Evolutionary conservation across 192 early-diverging fungal species (phyloP).

Genomic region (Glomus cerebriforme): DNA sequence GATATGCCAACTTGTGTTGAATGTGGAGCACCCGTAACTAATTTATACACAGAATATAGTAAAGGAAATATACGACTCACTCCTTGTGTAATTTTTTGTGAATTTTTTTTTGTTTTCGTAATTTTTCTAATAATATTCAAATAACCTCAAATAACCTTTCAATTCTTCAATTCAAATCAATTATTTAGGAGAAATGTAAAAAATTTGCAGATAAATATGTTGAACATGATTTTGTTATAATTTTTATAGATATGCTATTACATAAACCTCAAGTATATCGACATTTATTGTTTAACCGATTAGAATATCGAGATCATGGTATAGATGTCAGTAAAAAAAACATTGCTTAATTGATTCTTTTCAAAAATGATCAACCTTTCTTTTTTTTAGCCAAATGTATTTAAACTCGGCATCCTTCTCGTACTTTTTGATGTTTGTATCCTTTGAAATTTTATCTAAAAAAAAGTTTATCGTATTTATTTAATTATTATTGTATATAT

Average conservation of each 20-base stretch:
- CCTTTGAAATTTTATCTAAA: neutral
- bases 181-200: slow-evolving; percentile 62
- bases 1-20: slow-evolving; percentile 75
- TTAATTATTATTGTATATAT: neutral
- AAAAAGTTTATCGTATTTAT: neutral
- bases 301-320: slow-evolving; percentile 54
- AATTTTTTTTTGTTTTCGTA: neutral
- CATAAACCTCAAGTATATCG: slow-evolving; percentile 85
- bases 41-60: slow-evolving; percentile 81
- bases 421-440: slow-evolving; percentile 87
- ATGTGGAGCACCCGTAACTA: slow-evolving; percentile 67
- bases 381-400: slow-evolving; percentile 58
- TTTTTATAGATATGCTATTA: slow-evolving; percentile 91
- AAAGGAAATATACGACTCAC: slow-evolving; percentile 82
- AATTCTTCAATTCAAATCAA: neutral
- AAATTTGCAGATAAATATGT: slow-evolving; percentile 91
- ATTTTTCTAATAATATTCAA: no score
- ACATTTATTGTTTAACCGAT: slow-evolving; percentile 83
- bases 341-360: neutral
- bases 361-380: no score
- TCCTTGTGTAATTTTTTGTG: slow-evolving; percentile 58
- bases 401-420: slow-evolving; percentile 77
- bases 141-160: no score
- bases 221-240: slow-evolving; percentile 84
- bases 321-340: slow-evolving; percentile 40